Conservation (phyloP, 2,329 filamentous ascomycete genomes). For the Microsporum ferrugineum region DNA sequence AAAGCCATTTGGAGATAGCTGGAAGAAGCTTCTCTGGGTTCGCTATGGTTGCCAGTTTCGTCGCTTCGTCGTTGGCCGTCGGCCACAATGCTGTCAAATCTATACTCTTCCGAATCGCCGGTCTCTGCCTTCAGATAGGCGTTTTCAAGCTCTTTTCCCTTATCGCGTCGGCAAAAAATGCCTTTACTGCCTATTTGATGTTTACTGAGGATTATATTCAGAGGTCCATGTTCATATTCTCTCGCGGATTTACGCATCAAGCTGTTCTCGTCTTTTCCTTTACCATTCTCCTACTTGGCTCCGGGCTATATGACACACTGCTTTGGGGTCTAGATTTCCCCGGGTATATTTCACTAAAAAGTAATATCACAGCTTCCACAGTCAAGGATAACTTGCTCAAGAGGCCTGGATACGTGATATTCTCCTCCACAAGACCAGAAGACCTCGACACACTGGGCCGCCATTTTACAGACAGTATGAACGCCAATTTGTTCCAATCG, state of each 20-base stretch:
- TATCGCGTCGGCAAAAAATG: slow-evolving; percentile 7
- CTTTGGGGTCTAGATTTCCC: slow-evolving; percentile 12
- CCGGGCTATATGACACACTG: slow-evolving; percentile 11
- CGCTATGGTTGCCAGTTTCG: slow-evolving; percentile 7
- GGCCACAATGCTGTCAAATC: slow-evolving; percentile 13
- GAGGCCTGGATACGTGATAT: slow-evolving; percentile 9
- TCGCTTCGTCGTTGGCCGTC: slow-evolving; percentile 9
- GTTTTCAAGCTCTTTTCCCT: slow-evolving; percentile 12
- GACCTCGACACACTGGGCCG: slow-evolving; percentile 6
- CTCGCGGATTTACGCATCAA: slow-evolving; percentile 11
- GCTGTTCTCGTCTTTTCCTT: slow-evolving; percentile 9
- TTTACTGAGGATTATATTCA: slow-evolving; percentile 13
- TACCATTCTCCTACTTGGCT: slow-evolving; percentile 8
- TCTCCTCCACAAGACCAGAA: slow-evolving; percentile 8
- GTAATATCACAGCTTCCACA: slow-evolving; percentile 7
- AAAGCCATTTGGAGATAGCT: neutral
- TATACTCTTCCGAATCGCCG: slow-evolving; percentile 12
- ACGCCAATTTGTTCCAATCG: slow-evolving; percentile 7
- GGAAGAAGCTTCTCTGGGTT: neutral
- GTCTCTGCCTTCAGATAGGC: slow-evolving; percentile 8
- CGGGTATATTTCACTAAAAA: slow-evolving; percentile 6
- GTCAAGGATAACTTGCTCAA: slow-evolving; percentile 7
- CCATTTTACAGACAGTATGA: slow-evolving; percentile 9
- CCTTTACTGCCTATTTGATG: slow-evolving; percentile 13
- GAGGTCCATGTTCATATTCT: slow-evolving; percentile 8